Evolutionary conservation across 805 yeast genomes (phyloP), one percentile per base, ranked within the genome.

Genomic region (Sungouiella blattae): DNA sequence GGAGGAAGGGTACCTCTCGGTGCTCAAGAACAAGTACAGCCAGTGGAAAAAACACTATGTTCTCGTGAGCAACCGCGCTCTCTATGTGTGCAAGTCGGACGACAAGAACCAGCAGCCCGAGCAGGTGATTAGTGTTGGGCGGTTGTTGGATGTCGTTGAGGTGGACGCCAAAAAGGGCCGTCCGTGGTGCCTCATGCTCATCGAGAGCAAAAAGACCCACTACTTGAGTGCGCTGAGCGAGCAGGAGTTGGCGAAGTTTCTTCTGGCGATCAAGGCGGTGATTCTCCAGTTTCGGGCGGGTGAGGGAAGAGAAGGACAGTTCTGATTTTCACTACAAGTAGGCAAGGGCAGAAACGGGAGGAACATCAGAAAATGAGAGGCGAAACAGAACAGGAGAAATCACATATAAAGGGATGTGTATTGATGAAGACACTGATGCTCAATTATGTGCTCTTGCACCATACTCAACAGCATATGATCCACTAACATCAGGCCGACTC

Each of bases 41-140:
- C 77, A 73, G 43, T 75, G 80, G 79, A 64, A 60, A 33, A 51
- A 52, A 36, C 63, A 64, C 43, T 69, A 65, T 44, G 56, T 72
- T 11, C 59, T 69, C 2, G 49, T 75, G 14, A 73, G 77, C 11
- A 67, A 63, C 43, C 55, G 52, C 18, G 52, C 57, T 17, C 36
- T 75, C 21, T 50, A 60, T 33, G 62, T 74, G 39, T 71, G 65
- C 61, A 71, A 69, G 45, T 42, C 50, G 18, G 40, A 40, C 5
- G 38, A 43, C 26, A 50, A 12, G 14, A 16, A 17, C 16, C 18
- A 13, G 18, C 25, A 24, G 32, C 60, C 67, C 2, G 36, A 51
- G 39, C 65, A 69, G 41, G 40, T 53, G 35, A 52, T 73, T 11
- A 32, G 33, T 6, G 37, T 47, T 11, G 50, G 50, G 4, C 63